Evolutionary conservation across 768 basidiomycete species (phyloP).

Genomic region (Nidula microcarpa): DNA sequence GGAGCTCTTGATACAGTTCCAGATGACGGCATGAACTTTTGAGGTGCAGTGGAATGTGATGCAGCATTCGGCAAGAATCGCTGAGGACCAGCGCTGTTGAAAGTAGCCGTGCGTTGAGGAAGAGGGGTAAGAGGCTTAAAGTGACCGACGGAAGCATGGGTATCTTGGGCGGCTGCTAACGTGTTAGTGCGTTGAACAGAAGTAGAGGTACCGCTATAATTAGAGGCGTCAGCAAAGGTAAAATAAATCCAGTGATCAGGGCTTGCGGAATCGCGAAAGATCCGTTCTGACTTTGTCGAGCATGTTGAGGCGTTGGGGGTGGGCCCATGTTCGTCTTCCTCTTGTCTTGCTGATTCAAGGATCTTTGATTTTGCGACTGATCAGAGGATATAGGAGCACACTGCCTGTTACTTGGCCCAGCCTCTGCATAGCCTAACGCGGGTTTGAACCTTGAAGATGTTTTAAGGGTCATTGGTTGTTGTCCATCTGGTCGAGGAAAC

Average conservation of each 20-base stretch:
- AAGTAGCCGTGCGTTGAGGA: too few relatives aligned
- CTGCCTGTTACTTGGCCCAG: neutral
- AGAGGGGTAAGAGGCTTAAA: neutral
- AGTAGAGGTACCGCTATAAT: too few relatives aligned
- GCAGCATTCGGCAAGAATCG: neutral
- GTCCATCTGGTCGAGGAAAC: slow-evolving; percentile 1
- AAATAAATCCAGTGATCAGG: neutral
- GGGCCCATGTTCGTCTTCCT: slow-evolving; percentile 46
- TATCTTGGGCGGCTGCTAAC: too few relatives aligned
- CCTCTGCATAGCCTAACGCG: neutral
- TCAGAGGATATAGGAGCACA: slow-evolving; percentile 1
- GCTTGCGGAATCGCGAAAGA: neutral
- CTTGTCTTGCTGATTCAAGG: slow-evolving; percentile 18
- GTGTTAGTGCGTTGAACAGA: too few relatives aligned
- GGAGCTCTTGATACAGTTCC: slow-evolving; percentile 17
- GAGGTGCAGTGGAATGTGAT: too few relatives aligned
- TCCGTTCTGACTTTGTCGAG: slow-evolving; percentile 7
- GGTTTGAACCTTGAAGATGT: neutral
- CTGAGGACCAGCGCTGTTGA: neutral
- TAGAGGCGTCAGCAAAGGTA: too few relatives aligned
- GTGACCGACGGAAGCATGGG: neutral
- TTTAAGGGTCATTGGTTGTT: neutral
- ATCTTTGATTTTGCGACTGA: slow-evolving; percentile 7
- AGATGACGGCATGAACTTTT: neutral
- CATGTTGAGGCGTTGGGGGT: slow-evolving; percentile 45